phyloP scores from a whole-genome alignment of 2,329 filamentous ascomycete species.

The Botryotinia convoluta region DNA sequence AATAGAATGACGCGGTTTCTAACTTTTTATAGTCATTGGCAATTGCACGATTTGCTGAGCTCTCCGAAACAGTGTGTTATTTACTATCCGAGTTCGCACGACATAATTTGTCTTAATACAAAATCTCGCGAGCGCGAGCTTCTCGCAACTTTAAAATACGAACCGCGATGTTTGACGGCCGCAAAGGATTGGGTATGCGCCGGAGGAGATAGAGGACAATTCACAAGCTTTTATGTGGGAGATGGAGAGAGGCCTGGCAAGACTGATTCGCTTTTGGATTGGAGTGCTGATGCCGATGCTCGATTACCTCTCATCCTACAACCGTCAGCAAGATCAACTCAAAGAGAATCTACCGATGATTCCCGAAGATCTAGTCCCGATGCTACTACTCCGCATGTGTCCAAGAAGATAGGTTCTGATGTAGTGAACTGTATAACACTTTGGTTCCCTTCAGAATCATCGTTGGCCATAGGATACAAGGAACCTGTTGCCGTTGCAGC shows the following conservation, averaged over 20 bases:
- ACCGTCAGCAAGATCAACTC: slow-evolving; percentile 29
- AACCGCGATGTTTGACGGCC: slow-evolving; percentile 82
- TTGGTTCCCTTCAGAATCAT: slow-evolving; percentile 49
- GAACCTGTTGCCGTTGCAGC: slow-evolving; percentile 67
- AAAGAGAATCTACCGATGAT: slow-evolving; percentile 21
- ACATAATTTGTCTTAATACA: slow-evolving; percentile 70
- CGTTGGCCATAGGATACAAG: slow-evolving; percentile 44
- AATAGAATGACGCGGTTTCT: background rate
- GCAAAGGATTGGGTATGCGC: slow-evolving; percentile 86
- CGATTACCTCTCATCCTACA: slow-evolving; percentile 53
- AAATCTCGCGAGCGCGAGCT: slow-evolving; percentile 68
- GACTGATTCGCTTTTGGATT: slow-evolving; percentile 11
- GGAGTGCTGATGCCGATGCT: slow-evolving; percentile 51
- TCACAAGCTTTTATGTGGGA: slow-evolving; percentile 46
- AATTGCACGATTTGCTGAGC: slow-evolving; percentile 86
- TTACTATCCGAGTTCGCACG: slow-evolving; percentile 77
- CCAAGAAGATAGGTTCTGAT: slow-evolving; percentile 55
- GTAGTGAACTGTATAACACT: slow-evolving; percentile 66
- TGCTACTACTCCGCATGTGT: slow-evolving; percentile 40
- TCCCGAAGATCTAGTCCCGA: slow-evolving; percentile 26
- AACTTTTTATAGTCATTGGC: slow-evolving; percentile 64
- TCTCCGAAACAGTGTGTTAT: slow-evolving; percentile 72
- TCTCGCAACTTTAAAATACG: slow-evolving; percentile 68
- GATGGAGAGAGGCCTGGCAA: slow-evolving; percentile 20
- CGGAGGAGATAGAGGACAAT: slow-evolving; percentile 84